phyloP scores from a whole-genome alignment of 2,329 filamentous ascomycete species.

The Hymenoscyphus repandus region DNA sequence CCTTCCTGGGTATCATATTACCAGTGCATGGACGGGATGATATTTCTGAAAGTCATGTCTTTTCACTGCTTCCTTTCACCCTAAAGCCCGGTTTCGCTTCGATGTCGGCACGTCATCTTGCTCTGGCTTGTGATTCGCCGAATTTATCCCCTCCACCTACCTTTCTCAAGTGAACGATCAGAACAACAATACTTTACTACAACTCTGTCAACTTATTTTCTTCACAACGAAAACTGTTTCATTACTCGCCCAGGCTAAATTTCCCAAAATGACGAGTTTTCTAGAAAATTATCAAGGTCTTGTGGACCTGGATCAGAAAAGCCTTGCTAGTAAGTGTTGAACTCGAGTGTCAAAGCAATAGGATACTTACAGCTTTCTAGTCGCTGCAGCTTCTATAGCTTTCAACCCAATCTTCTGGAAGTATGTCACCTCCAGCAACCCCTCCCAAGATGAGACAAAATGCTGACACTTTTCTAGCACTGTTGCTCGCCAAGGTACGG shows the following conservation, averaged over 20 bases:
- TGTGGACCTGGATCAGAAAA: conserved; percentile 62
- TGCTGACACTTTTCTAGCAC: conserved; percentile 49
- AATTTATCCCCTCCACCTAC: conserved; percentile 5
- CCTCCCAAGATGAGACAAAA: not conserved
- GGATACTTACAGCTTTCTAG: conserved; percentile 41
- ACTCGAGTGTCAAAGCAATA: conserved; percentile 8
- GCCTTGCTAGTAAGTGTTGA: conserved; percentile 53
- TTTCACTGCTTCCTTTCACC: not conserved
- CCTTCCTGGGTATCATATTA: too few species aligned
- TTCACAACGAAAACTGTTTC: not conserved
- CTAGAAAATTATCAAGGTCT: conserved; percentile 24
- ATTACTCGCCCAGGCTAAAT: not conserved
- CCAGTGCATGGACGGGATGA: too few species aligned
- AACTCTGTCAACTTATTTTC: too few species aligned
- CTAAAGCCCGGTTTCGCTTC: conserved; percentile 5
- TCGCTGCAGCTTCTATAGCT: conserved; percentile 73
- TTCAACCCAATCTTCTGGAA: conserved; percentile 99
- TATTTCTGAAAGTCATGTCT: not conserved
- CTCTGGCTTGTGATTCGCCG: conserved; percentile 17
- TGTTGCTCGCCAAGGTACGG: conserved; percentile 72
- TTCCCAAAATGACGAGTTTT: conserved; percentile 24
- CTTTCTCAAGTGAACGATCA: not conserved
- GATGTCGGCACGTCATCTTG: conserved; percentile 12
- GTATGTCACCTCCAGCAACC: conserved; percentile 47
- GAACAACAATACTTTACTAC: not conserved